Base-by-base conservation (phyloP, 83 land plant species). In the Larix sibirica region DNA sequence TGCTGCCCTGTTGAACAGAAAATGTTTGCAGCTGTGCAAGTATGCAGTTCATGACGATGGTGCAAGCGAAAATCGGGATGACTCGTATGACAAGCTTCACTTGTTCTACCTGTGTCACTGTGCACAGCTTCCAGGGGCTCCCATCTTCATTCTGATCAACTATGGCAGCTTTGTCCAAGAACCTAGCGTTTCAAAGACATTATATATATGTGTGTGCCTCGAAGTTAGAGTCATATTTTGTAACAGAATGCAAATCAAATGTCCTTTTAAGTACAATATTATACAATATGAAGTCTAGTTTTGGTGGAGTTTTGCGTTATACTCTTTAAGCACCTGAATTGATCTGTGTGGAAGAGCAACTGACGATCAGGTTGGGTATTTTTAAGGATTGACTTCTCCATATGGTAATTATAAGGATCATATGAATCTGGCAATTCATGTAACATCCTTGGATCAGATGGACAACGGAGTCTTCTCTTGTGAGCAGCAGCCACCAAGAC, bases 21-120 rank as follows among this genome's bases (percentile, higher is more conserved):
- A 97, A 94, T 3, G 99, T 96, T 54, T 90, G 92, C 79, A 97
- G 92, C 77, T 97, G 99, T 40, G 99, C 92, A 18, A 91, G 83
- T 28, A 92, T 86, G 40, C 97, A 96, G 88, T 91, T 93, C 91
- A 91, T 86, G 67, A 96, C 61, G 68, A 96, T 89, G 44, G 97
- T 96, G 88, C 95, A 90, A 3, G 93, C 90, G 40, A 91, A 90
- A 62, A 97, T 96, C 2, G 99, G 99, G 28, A 96, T 62, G 5
- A 97, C 81, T 20, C 90, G 83, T 6, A 96, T 69, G 60, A 96
- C 67, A 42, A 86, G 81, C 87, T 97, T 96, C 62, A 91, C 89
- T 82, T 97, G 92, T 83, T 97, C 96, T 6, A 97, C 97, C 86
- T 97, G 91, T 18, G 91, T 77, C 17, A 89, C 92, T 0, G 88